Evolutionary conservation across 208 protist genomes (phyloP), one percentile per base, ranked within the genome.

Genomic region (Crithidia mellificae): DNA sequence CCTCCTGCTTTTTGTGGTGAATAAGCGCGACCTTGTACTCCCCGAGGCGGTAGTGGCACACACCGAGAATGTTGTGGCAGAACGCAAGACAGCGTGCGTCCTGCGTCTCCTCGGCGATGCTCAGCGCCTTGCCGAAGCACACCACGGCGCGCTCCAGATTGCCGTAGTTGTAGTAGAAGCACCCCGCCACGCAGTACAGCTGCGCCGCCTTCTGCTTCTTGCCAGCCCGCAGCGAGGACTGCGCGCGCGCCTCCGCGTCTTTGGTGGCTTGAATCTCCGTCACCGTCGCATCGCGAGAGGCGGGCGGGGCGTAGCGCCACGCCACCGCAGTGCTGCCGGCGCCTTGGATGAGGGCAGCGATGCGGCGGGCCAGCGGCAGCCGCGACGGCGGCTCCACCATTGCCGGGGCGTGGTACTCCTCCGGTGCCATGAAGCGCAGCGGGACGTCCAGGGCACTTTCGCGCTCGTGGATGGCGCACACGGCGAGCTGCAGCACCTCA

Each of bases 11-110:
- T 58, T 91, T 91, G 81, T 96, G 80, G 46, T 95, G 86, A 27
- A 95, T 52, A 9, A 96, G 74, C 27, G 92, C 47, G 62, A 82
- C 77, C 55, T 93, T 92, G 72, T 85, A 90, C 73, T 90, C 77
- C 17, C 73, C 75, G 2, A 95, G 74, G 25, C 77, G 83, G 74
- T 78, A 84, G 68, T 93, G 63, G 57, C 84, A 92, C 4, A 93
- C 78, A 32, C 92, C 92, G n/a, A 92, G 63, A 17, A 94, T 53
- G 72, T 96, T 96, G 78, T 96, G 85, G 68, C 84, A 90, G 66
- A 92, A 88, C 20, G 87, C 86, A 14, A 92, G 59, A 11, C 92
- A 90, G 4, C 55, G 53, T 0, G 75, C 72, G 68, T 92, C 77
- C 17, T 77, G 72, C 30, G 85, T 39, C 32, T 67, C 59, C 34